Base-by-base conservation (phyloP, 805 yeast genomes). In the Wickerhamomyces alni region DNA sequence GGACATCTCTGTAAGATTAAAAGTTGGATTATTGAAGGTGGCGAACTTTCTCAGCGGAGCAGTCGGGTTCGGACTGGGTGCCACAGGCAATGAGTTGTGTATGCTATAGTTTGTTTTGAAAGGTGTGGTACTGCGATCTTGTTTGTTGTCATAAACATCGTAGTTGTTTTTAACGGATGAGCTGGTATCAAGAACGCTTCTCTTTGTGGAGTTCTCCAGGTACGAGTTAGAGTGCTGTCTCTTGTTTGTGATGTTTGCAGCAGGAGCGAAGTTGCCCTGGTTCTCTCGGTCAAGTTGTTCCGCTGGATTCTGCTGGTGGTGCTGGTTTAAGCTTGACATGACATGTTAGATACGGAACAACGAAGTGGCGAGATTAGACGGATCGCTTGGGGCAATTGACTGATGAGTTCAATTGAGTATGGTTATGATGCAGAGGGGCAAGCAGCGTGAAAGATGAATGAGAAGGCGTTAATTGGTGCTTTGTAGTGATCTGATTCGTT, bases 141-240 rank as follows among this genome's bases (percentile, higher is more conserved):
- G 32, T 13, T n/a, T 35, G 8, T 41, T 34, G 9, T 21, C 24
- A 9, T 21, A 21, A 7, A 11, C 8, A 26, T 26, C 12, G 28
- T 10, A 26, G 28, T 10, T 13, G 8, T 22, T 12, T 17, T 22
- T 17, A 16, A 17, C 8, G 40, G 43, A 43, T 12, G 41, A 33
- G n/a, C 21, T 36, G 15, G 44, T 42, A 30, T 44, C 44, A 3
- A 48, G 39, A 12, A 48, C 49, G 2, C 46, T 28, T 19, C 43
- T 36, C 38, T 48, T 48, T 16, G 39, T 28, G 12, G 46, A 37
- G 11, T 48, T 46, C 38, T 44, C 46, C 31, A 44, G 43, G 30
- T 44, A 44, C 15, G 54, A 50, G 35, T 39, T 45, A 10, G 54
- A 50, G 35, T 50, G 54, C 37, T 50, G 54, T 19, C 54, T 43